A percentile compares a stretch with the other conserved stretches of the same genome.
These are phyloP conservation scores for Cutaneotrichosporon cutaneum DNA, from an alignment of 1,284 basidiomycete species.

Conservation along the genomic window DNA sequence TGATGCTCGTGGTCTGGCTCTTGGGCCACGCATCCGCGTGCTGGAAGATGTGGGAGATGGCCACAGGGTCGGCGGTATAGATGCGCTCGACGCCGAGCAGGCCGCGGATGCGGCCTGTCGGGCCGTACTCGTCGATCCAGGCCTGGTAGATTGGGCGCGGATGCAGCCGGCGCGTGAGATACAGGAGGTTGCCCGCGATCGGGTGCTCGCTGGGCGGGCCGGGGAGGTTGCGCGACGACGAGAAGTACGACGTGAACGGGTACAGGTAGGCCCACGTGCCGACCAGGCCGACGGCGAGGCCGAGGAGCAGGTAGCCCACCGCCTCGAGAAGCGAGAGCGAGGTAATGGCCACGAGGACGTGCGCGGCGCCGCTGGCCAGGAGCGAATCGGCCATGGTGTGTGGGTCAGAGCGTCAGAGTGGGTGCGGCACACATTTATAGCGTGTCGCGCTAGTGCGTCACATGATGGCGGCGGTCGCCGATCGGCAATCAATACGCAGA, in stretches of 20 bases:
- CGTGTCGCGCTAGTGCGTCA: background rate
- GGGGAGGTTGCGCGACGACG: slow-evolving; percentile 5
- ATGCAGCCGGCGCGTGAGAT: background rate
- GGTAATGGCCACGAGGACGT: background rate
- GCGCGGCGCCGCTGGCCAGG: background rate
- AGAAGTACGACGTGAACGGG: background rate
- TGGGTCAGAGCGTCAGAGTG: background rate
- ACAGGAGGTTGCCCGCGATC: slow-evolving; percentile 8
- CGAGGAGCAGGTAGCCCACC: background rate
- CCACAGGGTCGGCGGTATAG: slow-evolving; percentile 63
- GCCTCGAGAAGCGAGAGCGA: background rate
- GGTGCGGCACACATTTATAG: background rate
- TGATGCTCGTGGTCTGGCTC: slow-evolving; percentile 61
- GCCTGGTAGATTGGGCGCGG: slow-evolving; percentile 15
- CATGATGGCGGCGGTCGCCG: background rate
- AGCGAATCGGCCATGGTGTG: background rate
- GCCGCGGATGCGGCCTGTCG: slow-evolving; percentile 12
- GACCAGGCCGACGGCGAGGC: background rate
- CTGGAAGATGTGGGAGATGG: slow-evolving; percentile 63
- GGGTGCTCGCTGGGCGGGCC: slow-evolving; percentile 6
- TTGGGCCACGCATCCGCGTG: slow-evolving; percentile 66
- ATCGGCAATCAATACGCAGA: background rate
- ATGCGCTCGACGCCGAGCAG: slow-evolving; percentile 3
- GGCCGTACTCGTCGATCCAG: slow-evolving; percentile 27
- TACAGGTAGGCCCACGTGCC: slow-evolving; percentile 1